These are phyloP conservation scores for Selaginella tamariscina DNA, from an alignment of 75 land plant genomes.

Conservation along the genomic window DNA sequence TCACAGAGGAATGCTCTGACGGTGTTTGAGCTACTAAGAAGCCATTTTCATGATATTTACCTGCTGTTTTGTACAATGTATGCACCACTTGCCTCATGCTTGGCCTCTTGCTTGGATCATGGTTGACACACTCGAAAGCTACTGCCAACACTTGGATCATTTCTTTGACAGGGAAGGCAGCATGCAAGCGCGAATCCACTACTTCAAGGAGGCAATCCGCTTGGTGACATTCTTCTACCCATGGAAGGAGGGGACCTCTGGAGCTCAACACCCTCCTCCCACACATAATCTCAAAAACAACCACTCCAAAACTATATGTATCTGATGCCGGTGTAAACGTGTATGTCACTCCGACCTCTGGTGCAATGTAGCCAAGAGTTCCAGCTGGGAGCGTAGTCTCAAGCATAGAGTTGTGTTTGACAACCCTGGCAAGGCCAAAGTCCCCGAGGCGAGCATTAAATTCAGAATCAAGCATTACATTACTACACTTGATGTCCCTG, in stretches of 20 bases:
- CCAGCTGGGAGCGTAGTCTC: constrained; percentile 32
- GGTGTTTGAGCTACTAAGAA: too few relatives aligned
- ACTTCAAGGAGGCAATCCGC: constrained; percentile 16
- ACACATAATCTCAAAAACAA: too few relatives aligned
- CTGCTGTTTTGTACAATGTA: too few relatives aligned
- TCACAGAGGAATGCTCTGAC: too few relatives aligned
- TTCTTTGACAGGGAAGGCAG: constrained; percentile 10
- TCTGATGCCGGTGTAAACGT: constrained; percentile 30
- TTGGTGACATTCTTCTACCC: constrained; percentile 20
- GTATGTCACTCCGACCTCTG: constrained; percentile 29
- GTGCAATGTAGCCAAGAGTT: constrained; percentile 42
- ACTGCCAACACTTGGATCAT: neutral
- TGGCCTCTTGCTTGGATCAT: constrained; percentile 13
- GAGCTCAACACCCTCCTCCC: constrained; percentile 25
- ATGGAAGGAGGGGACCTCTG: constrained; percentile 15
- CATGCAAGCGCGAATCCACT: constrained; percentile 16
- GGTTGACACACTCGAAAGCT: constrained; percentile 13
- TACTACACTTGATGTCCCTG: constrained; percentile 41
- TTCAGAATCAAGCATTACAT: constrained; percentile 36
- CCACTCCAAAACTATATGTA: constrained; percentile 41
- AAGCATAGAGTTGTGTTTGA: constrained; percentile 25
- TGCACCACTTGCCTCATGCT: constrained; percentile 13
- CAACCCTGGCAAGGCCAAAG: constrained; percentile 41
- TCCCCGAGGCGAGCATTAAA: constrained; percentile 38
- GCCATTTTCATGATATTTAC: too few relatives aligned